These are phyloP conservation scores for Cruciata laevipes DNA, from an alignment of 257 asterid species.

Conservation along the genomic window DNA sequence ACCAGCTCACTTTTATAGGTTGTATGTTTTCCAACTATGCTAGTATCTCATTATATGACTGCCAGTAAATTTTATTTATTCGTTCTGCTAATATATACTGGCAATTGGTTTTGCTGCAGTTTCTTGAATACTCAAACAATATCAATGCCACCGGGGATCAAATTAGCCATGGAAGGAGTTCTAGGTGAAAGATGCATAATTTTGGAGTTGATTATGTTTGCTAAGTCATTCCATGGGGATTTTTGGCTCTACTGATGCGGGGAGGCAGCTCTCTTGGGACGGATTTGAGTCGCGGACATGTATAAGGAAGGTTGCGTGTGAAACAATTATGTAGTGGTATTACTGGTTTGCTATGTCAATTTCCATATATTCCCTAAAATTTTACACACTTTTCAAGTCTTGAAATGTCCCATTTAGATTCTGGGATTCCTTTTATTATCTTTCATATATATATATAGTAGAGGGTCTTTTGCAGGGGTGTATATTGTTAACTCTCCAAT, in stretches of 20 bases:
- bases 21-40: too few relatives aligned
- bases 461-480: too few relatives aligned
- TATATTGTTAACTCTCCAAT: too few relatives aligned
- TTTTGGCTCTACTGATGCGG: background rate
- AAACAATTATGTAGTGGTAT: background rate
- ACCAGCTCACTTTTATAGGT: background rate
- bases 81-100: background rate
- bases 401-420: too few relatives aligned
- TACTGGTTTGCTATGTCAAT: background rate
- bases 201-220: background rate
- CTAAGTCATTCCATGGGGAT: too few relatives aligned
- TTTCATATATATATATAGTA: too few relatives aligned
- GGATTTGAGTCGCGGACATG: background rate
- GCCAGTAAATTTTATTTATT: background rate
- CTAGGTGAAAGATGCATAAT: background rate
- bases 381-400: too few relatives aligned
- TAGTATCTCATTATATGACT: background rate
- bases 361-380: background rate
- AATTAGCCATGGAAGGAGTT: constrained; percentile 15
- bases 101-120: constrained; percentile 37
- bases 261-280: background rate
- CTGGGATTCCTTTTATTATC: too few relatives aligned
- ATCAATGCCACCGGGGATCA: constrained; percentile 32
- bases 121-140: constrained; percentile 38
- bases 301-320: background rate